Evolutionary conservation across 2,329 filamentous ascomycete genomes (phyloP).

Genomic region (Didymella pinodella): DNA sequence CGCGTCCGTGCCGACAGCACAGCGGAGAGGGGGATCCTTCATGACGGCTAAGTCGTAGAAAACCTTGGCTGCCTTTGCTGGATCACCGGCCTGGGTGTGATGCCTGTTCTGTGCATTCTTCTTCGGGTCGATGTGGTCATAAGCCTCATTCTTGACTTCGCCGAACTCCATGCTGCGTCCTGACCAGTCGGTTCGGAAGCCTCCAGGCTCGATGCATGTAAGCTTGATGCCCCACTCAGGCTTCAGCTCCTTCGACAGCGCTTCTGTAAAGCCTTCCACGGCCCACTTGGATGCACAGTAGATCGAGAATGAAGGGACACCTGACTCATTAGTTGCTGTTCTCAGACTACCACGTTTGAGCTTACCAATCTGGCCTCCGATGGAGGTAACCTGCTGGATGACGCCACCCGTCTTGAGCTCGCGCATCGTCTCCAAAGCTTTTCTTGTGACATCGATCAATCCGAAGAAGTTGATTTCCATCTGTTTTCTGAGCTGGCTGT

Average conservation of each 20-base stretch:
- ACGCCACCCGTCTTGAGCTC: slow-evolving; percentile 60
- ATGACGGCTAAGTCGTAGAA: slow-evolving; percentile 65
- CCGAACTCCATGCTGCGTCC: slow-evolving; percentile 58
- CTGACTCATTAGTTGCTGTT: slow-evolving; percentile 3
- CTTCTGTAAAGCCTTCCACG: slow-evolving; percentile 59
- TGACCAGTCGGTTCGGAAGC: slow-evolving; percentile 58
- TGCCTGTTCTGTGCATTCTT: slow-evolving; percentile 52
- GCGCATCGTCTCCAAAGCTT: slow-evolving; percentile 56
- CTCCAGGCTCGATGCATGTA: slow-evolving; percentile 56
- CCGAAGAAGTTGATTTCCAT: slow-evolving; percentile 70
- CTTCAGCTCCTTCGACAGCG: slow-evolving; percentile 54
- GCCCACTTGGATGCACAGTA: slow-evolving; percentile 57
- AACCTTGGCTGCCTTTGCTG: slow-evolving; percentile 58
- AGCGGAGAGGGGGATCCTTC: slow-evolving; percentile 61
- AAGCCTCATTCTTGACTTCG: slow-evolving; percentile 55
- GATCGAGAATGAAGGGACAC: slow-evolving; percentile 38
- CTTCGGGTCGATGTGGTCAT: slow-evolving; percentile 59
- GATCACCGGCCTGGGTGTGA: slow-evolving; percentile 60
- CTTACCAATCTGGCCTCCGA: slow-evolving; percentile 58
- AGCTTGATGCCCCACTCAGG: slow-evolving; percentile 59
- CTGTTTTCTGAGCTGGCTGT: slow-evolving; percentile 60
- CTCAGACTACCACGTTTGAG: neutral
- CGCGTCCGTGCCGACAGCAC: slow-evolving; percentile 63
- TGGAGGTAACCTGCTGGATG: slow-evolving; percentile 64
- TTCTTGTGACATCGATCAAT: slow-evolving; percentile 61